Evolutionary conservation across 192 early-diverging fungal species (phyloP).

Genomic region (Phlyctochytrium planicorne): DNA sequence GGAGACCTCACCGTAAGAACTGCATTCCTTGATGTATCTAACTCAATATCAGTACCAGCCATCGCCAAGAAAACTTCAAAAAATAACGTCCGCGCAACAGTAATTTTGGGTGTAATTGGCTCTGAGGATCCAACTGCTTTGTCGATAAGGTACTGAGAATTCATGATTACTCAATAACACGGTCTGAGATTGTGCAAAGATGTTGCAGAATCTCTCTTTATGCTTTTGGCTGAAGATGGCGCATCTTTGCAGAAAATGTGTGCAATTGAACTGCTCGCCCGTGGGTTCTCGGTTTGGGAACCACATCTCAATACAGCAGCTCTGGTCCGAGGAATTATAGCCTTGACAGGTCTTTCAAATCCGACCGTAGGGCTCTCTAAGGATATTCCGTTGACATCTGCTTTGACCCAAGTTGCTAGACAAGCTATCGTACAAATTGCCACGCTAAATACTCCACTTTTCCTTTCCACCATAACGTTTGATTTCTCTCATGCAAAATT

Average conservation of each 20-base stretch:
- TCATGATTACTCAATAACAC: slow-evolving; percentile 2
- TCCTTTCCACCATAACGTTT: slow-evolving; percentile 71
- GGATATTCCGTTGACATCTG: slow-evolving; percentile 13
- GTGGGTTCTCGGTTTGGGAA: slow-evolving; percentile 75
- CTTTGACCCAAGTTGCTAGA: slow-evolving; percentile 60
- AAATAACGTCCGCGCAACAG: slow-evolving; percentile 53
- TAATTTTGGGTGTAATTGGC: slow-evolving; percentile 78
- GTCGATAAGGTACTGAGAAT: slow-evolving; percentile 8
- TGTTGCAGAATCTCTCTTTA: slow-evolving; percentile 66
- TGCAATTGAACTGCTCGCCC: slow-evolving; percentile 71
- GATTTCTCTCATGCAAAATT: slow-evolving; percentile 71
- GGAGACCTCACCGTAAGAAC: slow-evolving; percentile 63
- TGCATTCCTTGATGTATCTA: slow-evolving; percentile 4
- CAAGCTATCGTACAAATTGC: slow-evolving; percentile 75
- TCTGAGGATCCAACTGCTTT: slow-evolving; percentile 55
- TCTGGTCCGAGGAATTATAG: slow-evolving; percentile 62
- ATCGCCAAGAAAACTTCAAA: slow-evolving; percentile 51
- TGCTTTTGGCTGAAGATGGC: slow-evolving; percentile 60
- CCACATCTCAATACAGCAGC: slow-evolving; percentile 67
- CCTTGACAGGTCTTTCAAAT: slow-evolving; percentile 43
- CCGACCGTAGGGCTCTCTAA: neutral
- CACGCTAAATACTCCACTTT: slow-evolving; percentile 58
- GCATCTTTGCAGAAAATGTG: slow-evolving; percentile 49
- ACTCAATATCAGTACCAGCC: slow-evolving; percentile 46
- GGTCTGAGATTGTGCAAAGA: slow-evolving; percentile 53